Evolutionary conservation across 139 green algal genomes (phyloP).

Genomic region (Coelastrella sp.): DNA sequence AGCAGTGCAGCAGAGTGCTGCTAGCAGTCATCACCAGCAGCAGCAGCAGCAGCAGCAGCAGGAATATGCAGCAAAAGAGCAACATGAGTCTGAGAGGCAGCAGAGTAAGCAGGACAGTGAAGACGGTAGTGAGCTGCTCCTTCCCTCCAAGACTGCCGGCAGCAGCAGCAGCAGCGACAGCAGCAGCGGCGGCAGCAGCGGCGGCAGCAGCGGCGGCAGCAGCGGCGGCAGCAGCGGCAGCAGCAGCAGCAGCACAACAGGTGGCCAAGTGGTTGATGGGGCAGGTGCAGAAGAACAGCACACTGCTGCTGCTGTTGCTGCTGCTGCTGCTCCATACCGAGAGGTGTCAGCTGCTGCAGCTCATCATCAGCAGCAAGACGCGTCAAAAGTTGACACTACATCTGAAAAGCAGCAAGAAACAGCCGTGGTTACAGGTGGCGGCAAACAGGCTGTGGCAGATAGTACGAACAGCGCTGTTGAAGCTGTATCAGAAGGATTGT

Average conservation of each 20-base stretch:
- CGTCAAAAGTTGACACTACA: no score
- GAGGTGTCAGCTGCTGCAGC: not conserved
- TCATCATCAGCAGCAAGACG: no score
- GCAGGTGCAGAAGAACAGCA: not conserved
- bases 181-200: not conserved
- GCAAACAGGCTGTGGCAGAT: not conserved
- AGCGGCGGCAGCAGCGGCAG: not conserved
- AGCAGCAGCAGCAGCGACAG: constrained; percentile 16
- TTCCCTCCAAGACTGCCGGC: not conserved
- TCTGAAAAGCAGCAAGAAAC: no score
- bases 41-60: constrained; percentile 4
- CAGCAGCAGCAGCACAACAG: not conserved
- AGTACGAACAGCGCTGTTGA: not conserved
- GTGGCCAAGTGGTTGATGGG: not conserved
- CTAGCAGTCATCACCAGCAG: not conserved
- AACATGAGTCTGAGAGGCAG: not conserved
- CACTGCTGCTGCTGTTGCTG: not conserved
- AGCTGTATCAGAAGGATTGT: not conserved
- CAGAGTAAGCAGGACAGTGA: not conserved
- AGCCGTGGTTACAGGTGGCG: no score
- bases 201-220: not conserved
- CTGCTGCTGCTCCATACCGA: not conserved
- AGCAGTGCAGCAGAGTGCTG: not conserved
- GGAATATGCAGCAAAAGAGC: not conserved
- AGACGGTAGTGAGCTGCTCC: not conserved